phyloP scores from a whole-genome alignment of 345 rosid genomes.

The Sonneratia alba region DNA sequence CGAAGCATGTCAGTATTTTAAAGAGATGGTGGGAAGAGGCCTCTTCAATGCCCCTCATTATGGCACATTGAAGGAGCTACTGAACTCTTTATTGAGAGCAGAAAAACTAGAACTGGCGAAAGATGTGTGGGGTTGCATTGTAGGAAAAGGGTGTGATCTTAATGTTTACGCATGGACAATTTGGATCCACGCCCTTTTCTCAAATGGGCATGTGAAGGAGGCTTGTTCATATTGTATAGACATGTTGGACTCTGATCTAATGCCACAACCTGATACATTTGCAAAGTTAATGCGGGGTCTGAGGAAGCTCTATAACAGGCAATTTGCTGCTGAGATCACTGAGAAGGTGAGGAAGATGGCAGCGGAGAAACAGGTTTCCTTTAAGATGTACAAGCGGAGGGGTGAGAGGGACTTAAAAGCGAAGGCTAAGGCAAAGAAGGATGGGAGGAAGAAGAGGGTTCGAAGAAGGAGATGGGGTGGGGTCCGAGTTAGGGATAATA shows the following conservation, averaged over 20 bases:
- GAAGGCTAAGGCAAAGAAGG: conserved; percentile 42
- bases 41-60: conserved; percentile 57
- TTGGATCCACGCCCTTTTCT: conserved; percentile 86
- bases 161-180: conserved; percentile 76
- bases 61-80: conserved; percentile 54
- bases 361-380: conserved; percentile 59
- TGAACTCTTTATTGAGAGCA: conserved; percentile 55
- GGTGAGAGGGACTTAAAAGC: conserved; percentile 70
- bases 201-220: conserved; percentile 71
- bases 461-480: conserved; percentile 22
- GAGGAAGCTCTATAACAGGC: conserved; percentile 60
- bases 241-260: conserved; percentile 78
- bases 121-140: conserved; percentile 69
- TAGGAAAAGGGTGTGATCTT: conserved; percentile 60
- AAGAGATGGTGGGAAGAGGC: conserved; percentile 78
- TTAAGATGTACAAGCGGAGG: conserved; percentile 84
- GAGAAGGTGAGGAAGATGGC: conserved; percentile 94
- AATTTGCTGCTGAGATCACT: conserved; percentile 75
- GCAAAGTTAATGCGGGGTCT: conserved; percentile 81
- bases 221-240: conserved; percentile 84
- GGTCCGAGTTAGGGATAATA: conserved; percentile 1
- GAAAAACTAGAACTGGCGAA: conserved; percentile 70
- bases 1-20: conserved; percentile 63
- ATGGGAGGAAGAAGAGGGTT: conserved; percentile 53
- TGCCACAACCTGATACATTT: conserved; percentile 84